Conservation (phyloP, 2,329 filamentous ascomycete species). For the Colletotrichum agaves region DNA sequence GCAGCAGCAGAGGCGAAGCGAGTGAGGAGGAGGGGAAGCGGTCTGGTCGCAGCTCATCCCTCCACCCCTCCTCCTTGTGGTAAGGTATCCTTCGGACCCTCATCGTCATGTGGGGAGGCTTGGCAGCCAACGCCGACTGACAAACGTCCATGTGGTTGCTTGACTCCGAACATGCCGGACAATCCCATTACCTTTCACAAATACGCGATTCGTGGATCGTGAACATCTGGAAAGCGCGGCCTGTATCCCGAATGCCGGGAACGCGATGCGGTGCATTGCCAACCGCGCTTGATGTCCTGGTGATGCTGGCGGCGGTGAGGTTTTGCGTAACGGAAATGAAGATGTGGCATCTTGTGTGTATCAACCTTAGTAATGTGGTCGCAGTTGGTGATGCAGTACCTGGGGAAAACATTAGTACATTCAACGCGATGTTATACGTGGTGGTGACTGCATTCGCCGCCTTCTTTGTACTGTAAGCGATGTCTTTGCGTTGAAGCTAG, state of each 20-base stretch:
- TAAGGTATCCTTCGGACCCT: neutral
- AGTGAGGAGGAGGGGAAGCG: slow-evolving; percentile 9
- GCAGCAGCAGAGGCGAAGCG: neutral
- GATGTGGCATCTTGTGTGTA: neutral
- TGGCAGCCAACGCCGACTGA: slow-evolving; percentile 18
- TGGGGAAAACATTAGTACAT: too few species aligned
- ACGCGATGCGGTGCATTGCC: slow-evolving; percentile 15
- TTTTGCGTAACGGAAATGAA: neutral
- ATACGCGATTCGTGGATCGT: slow-evolving; percentile 36
- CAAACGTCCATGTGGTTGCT: slow-evolving; percentile 13
- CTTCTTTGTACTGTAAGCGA: neutral
- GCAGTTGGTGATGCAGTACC: too few species aligned
- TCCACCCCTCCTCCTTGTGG: neutral
- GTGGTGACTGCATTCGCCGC: neutral
- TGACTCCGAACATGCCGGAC: slow-evolving; percentile 9
- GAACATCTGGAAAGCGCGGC: neutral
- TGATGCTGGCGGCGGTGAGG: slow-evolving; percentile 8
- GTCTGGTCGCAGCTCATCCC: slow-evolving; percentile 23
- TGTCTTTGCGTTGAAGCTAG: too few species aligned
- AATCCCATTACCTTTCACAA: slow-evolving; percentile 36
- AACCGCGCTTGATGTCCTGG: neutral
- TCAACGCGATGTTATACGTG: too few species aligned
- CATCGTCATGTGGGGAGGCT: slow-evolving; percentile 32
- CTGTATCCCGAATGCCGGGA: neutral
- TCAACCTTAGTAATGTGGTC: slow-evolving; percentile 6